phyloP scores from a whole-genome alignment of 768 basidiomycete genomes.

The Xerocomellus amylosporus region DNA sequence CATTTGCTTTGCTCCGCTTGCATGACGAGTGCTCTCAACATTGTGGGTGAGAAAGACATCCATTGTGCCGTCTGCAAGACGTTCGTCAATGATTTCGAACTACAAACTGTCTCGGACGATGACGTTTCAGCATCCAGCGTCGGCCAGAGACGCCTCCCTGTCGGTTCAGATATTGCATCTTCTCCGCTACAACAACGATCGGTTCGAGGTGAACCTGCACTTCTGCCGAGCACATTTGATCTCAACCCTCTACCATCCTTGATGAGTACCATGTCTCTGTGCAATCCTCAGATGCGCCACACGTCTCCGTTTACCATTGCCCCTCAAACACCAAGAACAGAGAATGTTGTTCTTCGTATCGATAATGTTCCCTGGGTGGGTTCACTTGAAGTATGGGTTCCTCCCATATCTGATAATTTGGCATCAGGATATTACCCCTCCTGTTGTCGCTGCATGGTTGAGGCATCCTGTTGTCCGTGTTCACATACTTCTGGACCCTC shows the following conservation, averaged over 20 bases:
- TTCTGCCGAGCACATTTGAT: conserved; percentile 30
- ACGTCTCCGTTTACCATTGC: conserved; percentile 10
- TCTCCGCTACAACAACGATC: conserved; percentile 28
- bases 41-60: conserved; percentile 88
- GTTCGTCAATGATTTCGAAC: conserved; percentile 66
- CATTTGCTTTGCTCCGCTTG: conserved; percentile 80
- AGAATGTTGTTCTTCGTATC: conserved; percentile 68
- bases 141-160: conserved; percentile 11
- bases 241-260: conserved; percentile 28
- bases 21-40: conserved; percentile 82
- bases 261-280: conserved; percentile 33
- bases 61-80: conserved; percentile 76
- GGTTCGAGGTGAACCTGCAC: conserved; percentile 23
- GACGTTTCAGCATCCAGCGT: conserved; percentile 18
- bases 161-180: conserved; percentile 12
- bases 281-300: conserved; percentile 21
- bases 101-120: conserved; percentile 35
- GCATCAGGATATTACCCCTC: conserved; percentile 77
- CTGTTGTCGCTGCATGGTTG: conserved; percentile 64
- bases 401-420: conserved; percentile 4
- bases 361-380: conserved; percentile 89
- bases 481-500: conserved; percentile 75
- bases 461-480: conserved; percentile 62
- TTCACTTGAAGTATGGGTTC: conserved; percentile 7
- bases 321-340: conserved; percentile 21